A percentile compares a stretch with the other conserved stretches of the same genome.
phyloP scores from a whole-genome alignment of 139 green algal species.

The Coelastrella sp. region DNA sequence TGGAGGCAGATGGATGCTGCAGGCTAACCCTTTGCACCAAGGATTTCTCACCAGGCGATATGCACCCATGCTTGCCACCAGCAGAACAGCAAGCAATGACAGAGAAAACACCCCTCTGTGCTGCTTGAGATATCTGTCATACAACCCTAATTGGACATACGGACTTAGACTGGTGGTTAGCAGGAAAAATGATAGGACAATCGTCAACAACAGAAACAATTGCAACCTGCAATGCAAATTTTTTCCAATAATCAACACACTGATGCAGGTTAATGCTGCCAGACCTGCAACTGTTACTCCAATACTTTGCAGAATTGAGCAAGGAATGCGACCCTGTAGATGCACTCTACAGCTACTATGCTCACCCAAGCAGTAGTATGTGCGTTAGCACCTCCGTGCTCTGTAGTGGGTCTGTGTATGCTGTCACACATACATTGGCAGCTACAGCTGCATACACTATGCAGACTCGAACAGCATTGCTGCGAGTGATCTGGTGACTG shows the following conservation, averaged over 20 bases:
- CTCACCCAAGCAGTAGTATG: slow-evolving; percentile 37
- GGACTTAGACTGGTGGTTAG: slow-evolving; percentile 33
- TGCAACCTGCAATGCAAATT: slow-evolving; percentile 28
- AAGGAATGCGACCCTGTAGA: no score
- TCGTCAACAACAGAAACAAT: slow-evolving; percentile 26
- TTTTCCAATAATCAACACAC: no score
- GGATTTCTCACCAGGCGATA: slow-evolving; percentile 33
- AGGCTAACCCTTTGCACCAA: background rate
- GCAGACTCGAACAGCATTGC: background rate
- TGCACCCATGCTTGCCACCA: slow-evolving; percentile 21
- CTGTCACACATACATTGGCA: slow-evolving; percentile 33
- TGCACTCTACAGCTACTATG: no score
- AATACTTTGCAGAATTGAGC: no score
- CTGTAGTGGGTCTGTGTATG: slow-evolving; percentile 36
- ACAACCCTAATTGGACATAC: slow-evolving; percentile 25
- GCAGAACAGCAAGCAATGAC: slow-evolving; percentile 13
- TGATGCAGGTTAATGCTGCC: no score
- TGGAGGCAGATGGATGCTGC: background rate
- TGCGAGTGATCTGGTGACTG: background rate
- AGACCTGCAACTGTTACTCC: no score
- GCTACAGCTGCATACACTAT: slow-evolving; percentile 30
- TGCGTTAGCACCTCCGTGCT: slow-evolving; percentile 15
- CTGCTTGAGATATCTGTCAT: slow-evolving; percentile 31
- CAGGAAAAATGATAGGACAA: slow-evolving; percentile 37
- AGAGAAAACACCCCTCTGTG: background rate